Evolutionary conservation across 257 asterid genomes (phyloP), one percentile per base, ranked within the genome.

Genomic region (Knoxia roxburghii): DNA sequence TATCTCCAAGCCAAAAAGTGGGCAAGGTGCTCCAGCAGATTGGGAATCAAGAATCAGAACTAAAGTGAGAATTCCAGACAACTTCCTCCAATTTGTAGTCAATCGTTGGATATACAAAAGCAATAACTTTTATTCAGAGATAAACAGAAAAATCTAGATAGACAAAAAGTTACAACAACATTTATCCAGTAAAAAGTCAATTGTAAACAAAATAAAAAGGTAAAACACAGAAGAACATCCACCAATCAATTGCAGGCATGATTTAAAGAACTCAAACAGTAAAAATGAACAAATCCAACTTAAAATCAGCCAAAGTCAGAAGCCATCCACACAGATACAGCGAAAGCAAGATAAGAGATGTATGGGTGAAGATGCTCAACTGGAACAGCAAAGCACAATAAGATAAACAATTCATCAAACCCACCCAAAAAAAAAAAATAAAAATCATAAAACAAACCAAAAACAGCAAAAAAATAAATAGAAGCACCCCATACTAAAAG

Each of bases 1-100:
- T 43, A 61, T 68, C 74, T 61, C 58, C 45, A 33, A 66, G 69
- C 70, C 63, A 74, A 73, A 62, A 58, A 58, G 57, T 65, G 46
- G 41, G 37, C 48, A 40, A 51, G 50, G 48, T 71, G 59, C 72
- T 77, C 72, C 77, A 74, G 74, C 68, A 74, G 69, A 63, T 67
- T 71, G 70, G 78, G 82, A 70, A 81, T 74, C 81, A 68, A 76
- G 75, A 76, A 72, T 75, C 89, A 39, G 63, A 55, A 64, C 76
- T 35, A 75, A 78, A 78, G 69, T 61, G 65, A 49, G 71, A 75
- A 69, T 74, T 64, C 63, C 49, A 40, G 41, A 65, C 64, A 60
- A 73, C 66, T 54, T 72, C 12, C 72, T 40, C 72, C 71, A 37
- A 69, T 80, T 72, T 33, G 61, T 62, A 64, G 63, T 64, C 76